These are phyloP conservation scores for Curvularia hawaiiensis DNA, from an alignment of 2,329 filamentous ascomycete species.

Conservation along the genomic window DNA sequence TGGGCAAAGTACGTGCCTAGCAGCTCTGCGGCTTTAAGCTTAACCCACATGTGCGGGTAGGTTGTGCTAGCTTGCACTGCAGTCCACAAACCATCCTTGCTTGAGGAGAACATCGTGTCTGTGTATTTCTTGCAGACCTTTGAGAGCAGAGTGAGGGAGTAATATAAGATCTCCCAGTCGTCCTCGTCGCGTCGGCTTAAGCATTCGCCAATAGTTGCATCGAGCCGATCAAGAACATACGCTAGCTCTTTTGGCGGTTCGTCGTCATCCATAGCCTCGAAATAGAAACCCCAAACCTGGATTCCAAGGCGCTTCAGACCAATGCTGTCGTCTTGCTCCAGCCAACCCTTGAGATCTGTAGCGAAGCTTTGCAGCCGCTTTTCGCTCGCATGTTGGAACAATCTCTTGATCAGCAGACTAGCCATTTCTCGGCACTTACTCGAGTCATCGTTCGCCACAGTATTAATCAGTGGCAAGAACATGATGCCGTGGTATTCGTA, in stretches of 20 bases:
- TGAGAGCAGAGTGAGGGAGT: slow-evolving; percentile 70
- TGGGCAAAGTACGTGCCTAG: slow-evolving; percentile 80
- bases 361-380: slow-evolving; percentile 75
- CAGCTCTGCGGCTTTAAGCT: slow-evolving; percentile 75
- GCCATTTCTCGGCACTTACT: slow-evolving; percentile 84
- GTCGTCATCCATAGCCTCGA: slow-evolving; percentile 63
- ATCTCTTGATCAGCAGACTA: slow-evolving; percentile 75
- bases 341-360: slow-evolving; percentile 73
- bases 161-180: slow-evolving; percentile 76
- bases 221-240: slow-evolving; percentile 59
- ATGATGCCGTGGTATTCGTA: slow-evolving; percentile 81
- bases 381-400: slow-evolving; percentile 78
- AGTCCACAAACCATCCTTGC: slow-evolving; percentile 71
- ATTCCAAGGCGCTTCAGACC: slow-evolving; percentile 75
- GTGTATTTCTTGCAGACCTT: slow-evolving; percentile 72
- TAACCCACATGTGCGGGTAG: slow-evolving; percentile 74
- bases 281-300: slow-evolving; percentile 82
- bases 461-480: slow-evolving; percentile 84
- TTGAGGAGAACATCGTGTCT: slow-evolving; percentile 63
- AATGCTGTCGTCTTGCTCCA: slow-evolving; percentile 74
- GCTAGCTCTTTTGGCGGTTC: slow-evolving; percentile 69
- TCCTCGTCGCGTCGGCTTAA: slow-evolving; percentile 57
- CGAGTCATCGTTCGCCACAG: slow-evolving; percentile 87
- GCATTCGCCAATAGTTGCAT: slow-evolving; percentile 58
- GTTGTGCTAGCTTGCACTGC: slow-evolving; percentile 71